Base-by-base conservation (phyloP, 208 protist genomes). In the Chromosphaera perkinsii region DNA sequence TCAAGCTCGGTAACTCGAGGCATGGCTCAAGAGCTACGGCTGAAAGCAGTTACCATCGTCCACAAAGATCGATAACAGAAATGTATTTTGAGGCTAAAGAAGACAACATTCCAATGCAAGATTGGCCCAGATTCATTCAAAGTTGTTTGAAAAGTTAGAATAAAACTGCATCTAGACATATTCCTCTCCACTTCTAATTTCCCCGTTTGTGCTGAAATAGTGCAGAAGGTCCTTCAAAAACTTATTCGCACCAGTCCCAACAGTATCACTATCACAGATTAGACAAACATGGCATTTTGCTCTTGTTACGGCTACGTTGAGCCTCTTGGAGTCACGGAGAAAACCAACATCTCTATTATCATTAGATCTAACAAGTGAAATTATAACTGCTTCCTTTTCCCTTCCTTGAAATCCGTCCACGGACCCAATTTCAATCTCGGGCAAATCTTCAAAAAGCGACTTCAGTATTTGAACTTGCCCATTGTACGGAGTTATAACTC, bases 331-430 rank as follows among this genome's bases (percentile, higher is more conserved):
- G 14, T 87, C 80, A 7, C n/a, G 14, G 4, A 87, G 70, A 58
- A 87, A 87, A 33, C 83, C 83, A 12, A 87, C 68, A 1, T 70
- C 32, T 27, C 73, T 51, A 26, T 57, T 29, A 5, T 43, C 33
- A 45, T 87, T 87, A 51, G 45, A 45, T 22, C 83, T 61, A 24
- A 86, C 81, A 3, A 74, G 33, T 29, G 87, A 91, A 51, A 95
- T 76, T 56, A 95, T 66, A 20, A 94, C 86, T 54, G 91, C 85
- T 55, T 89, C 79, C 85, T 91, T 92, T 76, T 95, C 91, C 54
- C 87, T 85, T 1, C 91, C 91, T 72, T 95, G 89, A 62, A 92
- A 94, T 59, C 85, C 88, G 77, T 95, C 91, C 27, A 93, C 89
- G 0, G 91, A 89, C 5, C 82, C 72, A 5, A 95, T 66, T 74